A percentile compares a stretch with the other conserved stretches of the same genome.
phyloP scores from a whole-genome alignment of 306 rosid genomes.

The Corylus avellana region DNA sequence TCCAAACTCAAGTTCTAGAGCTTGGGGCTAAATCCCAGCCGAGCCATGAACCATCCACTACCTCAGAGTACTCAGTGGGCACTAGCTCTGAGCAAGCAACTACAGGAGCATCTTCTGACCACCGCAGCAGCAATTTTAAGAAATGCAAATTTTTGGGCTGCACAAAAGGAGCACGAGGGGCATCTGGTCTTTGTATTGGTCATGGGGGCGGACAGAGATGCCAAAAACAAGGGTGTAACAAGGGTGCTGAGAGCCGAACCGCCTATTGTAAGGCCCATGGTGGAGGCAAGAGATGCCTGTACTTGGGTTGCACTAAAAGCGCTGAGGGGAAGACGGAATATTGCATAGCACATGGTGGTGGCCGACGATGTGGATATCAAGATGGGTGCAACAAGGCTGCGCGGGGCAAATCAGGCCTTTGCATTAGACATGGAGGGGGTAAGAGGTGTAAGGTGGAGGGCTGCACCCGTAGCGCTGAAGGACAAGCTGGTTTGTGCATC shows the following conservation, averaged over 20 bases:
- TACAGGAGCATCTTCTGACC: constrained; percentile 49
- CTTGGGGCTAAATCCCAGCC: constrained; percentile 38
- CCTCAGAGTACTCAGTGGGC: constrained; percentile 52
- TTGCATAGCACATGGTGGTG: constrained; percentile 99
- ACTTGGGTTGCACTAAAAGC: constrained; percentile 96
- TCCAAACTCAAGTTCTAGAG: constrained; percentile 45
- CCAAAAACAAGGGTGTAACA: constrained; percentile 93
- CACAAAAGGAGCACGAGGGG: constrained; percentile 88
- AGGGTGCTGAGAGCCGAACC: constrained; percentile 96
- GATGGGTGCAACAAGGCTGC: constrained; percentile 92
- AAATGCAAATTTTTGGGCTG: constrained; percentile 76
- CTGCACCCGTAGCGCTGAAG: constrained; percentile 96
- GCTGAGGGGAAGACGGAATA: constrained; percentile 96
- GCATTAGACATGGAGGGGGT: constrained; percentile 98
- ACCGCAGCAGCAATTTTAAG: constrained; percentile 56
- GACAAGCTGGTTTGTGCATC: constrained; percentile 94
- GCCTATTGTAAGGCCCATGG: constrained; percentile 99
- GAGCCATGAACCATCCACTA: constrained; percentile 49
- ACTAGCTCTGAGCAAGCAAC: constrained; percentile 50
- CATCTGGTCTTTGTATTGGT: constrained; percentile 95
- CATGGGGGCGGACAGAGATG: constrained; percentile 99
- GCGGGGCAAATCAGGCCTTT: constrained; percentile 94
- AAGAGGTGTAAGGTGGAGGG: constrained; percentile 80
- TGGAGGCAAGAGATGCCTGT: constrained; percentile 90
- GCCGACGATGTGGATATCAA: constrained; percentile 71